phyloP scores from a whole-genome alignment of 441 rosid genomes.

The Flueggea neowawraea region DNA sequence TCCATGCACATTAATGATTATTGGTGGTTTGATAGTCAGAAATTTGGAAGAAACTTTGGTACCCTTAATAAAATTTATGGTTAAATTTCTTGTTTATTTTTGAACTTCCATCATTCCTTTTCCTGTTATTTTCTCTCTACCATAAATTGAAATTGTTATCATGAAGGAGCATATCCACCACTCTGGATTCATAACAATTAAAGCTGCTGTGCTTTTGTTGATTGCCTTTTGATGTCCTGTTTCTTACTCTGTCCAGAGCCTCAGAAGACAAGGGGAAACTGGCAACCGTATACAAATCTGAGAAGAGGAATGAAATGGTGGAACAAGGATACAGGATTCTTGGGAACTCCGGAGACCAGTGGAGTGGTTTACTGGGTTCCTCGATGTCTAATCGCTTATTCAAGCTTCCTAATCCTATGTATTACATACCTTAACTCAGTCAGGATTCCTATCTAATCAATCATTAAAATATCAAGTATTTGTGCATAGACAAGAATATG shows the following conservation, averaged over 20 bases:
- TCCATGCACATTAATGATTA: too few relatives aligned
- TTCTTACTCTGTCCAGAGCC: constrained; percentile 28
- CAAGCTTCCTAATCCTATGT: constrained; percentile 92
- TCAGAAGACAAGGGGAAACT: constrained; percentile 51
- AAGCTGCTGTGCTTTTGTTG: background rate
- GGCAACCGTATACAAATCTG: constrained; percentile 70
- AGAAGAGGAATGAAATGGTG: constrained; percentile 73
- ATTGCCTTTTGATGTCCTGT: background rate
- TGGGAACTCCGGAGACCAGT: constrained; percentile 93
- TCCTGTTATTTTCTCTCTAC: too few relatives aligned
- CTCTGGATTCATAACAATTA: background rate
- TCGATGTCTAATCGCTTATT: constrained; percentile 64
- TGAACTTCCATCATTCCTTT: too few relatives aligned
- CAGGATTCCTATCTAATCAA: background rate
- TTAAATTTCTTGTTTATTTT: too few relatives aligned
- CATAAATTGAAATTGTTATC: too few relatives aligned
- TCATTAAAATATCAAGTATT: background rate
- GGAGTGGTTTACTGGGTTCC: constrained; percentile 84
- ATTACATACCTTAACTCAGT: constrained; percentile 52
- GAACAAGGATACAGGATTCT: constrained; percentile 64
- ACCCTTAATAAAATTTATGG: too few relatives aligned
- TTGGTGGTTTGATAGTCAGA: too few relatives aligned
- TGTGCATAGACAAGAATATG: background rate
- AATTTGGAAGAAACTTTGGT: too few relatives aligned
- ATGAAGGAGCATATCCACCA: too few relatives aligned